phyloP scores from a whole-genome alignment of 192 early-diverging fungal genomes.

The Umbelopsis ramanniana region DNA sequence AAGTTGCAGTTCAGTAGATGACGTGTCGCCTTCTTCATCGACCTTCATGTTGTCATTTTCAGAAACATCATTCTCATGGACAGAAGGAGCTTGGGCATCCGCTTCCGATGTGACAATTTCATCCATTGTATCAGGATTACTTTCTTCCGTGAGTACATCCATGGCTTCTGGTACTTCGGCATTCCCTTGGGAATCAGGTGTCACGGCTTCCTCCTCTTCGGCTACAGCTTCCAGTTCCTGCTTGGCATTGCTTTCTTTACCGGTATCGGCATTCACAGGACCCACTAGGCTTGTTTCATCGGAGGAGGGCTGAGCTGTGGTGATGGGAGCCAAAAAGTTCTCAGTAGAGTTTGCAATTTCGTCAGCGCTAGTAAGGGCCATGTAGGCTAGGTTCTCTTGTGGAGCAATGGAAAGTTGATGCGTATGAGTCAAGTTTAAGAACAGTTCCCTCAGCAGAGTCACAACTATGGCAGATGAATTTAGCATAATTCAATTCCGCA shows the following conservation, averaged over 20 bases:
- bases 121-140: too few species aligned
- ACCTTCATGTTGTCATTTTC: neutral
- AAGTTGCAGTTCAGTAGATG: neutral
- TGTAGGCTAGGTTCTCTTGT: slow-evolving; percentile 58
- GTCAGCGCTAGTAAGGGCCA: slow-evolving; percentile 46
- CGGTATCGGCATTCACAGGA: neutral
- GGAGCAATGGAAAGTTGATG: slow-evolving; percentile 53
- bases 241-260: neutral
- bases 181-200: too few species aligned
- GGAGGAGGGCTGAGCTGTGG: neutral
- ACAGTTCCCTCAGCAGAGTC: slow-evolving; percentile 52
- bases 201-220: neutral
- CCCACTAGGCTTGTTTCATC: neutral
- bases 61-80: neutral
- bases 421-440: slow-evolving; percentile 51
- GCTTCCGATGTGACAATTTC: too few species aligned
- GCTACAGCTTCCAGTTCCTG: neutral
- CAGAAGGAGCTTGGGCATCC: too few species aligned
- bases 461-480: slow-evolving; percentile 49
- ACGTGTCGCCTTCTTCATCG: neutral
- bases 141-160: too few species aligned
- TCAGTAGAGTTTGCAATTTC: slow-evolving; percentile 6
- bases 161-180: too few species aligned
- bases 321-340: neutral
- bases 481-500: neutral